These are phyloP conservation scores for Penicillium sp. DNA, from an alignment of 2,329 filamentous ascomycete species.

Conservation along the genomic window DNA sequence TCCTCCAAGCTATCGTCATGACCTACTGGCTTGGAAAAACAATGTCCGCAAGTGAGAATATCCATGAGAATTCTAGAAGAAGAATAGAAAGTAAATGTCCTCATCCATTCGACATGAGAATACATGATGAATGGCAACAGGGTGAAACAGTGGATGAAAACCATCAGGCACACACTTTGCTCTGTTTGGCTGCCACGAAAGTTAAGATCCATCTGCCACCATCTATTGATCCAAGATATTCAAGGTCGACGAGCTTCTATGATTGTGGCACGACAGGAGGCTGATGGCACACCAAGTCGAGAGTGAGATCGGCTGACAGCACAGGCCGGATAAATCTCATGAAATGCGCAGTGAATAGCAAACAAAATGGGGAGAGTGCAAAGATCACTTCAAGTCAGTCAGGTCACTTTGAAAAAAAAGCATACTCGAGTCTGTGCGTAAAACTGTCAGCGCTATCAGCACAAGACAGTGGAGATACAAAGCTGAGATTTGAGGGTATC, in stretches of 20 bases:
- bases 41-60: neutral
- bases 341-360: neutral
- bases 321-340: neutral
- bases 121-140: neutral
- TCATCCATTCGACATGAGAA: neutral
- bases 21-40: no score
- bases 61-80: neutral
- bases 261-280: neutral
- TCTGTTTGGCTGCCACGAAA: no score
- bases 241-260: no score
- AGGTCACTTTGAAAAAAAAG: neutral
- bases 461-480: neutral
- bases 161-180: neutral
- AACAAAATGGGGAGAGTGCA: neutral
- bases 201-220: no score
- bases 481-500: neutral
- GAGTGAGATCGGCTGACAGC: neutral
- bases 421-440: neutral
- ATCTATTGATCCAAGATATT: no score
- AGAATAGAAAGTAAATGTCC: neutral
- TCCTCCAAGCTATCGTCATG: neutral
- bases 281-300: neutral
- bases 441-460: neutral
- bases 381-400: neutral
- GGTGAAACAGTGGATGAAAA: neutral